Percentiles rank a stretch among this genome's conserved stretches.
Conservation (phyloP, 257 asterid species). For the Solanum paucissectum region DNA sequence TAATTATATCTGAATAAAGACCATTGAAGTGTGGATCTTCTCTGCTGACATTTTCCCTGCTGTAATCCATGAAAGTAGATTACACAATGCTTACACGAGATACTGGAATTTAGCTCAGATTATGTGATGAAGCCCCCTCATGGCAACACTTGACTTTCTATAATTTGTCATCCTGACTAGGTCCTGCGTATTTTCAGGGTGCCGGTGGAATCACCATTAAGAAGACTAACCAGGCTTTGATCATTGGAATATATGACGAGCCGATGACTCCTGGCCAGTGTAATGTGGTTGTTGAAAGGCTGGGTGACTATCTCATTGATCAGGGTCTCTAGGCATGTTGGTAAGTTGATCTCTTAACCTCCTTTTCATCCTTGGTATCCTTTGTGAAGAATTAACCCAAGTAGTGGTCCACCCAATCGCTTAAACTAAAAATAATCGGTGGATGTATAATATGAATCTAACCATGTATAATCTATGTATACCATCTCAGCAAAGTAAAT, state of each 20-base stretch:
- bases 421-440: neutral
- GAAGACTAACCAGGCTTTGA: conserved; percentile 38
- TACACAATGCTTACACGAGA: neutral
- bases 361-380: neutral
- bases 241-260: conserved; percentile 37
- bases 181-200: conserved; percentile 13
- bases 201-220: conserved; percentile 33
- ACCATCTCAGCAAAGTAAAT: neutral
- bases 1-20: neutral
- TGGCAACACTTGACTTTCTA: neutral
- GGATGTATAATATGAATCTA: neutral
- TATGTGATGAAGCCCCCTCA: neutral
- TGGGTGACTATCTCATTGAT: conserved; percentile 42
- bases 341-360: neutral
- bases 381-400: neutral
- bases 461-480: neutral
- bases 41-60: neutral
- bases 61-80: neutral
- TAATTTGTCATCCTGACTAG: neutral
- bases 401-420: neutral
- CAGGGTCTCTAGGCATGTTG: conserved; percentile 16
- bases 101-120: neutral
- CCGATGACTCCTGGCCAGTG: conserved; percentile 50
- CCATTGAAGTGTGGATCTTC: neutral
- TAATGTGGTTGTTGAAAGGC: conserved; percentile 40